Evolutionary conservation across 1,284 basidiomycete genomes (phyloP).

Genomic region (Cryptococcus hybrid): DNA sequence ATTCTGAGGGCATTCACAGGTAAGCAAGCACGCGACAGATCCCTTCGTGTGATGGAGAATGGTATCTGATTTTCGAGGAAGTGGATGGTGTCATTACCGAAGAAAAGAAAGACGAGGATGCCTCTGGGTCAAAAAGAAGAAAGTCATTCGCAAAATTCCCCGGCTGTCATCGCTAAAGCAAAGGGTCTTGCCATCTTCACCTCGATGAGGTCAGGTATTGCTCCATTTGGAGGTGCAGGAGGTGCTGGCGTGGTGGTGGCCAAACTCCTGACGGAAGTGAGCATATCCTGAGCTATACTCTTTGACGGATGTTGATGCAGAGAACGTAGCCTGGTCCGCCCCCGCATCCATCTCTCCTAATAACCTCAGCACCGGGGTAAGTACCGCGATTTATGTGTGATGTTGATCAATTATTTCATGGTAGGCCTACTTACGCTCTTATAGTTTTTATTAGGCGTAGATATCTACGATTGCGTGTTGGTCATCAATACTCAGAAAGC

Average conservation of each 20-base stretch:
- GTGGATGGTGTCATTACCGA: conserved; percentile 41
- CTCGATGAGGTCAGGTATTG: conserved; percentile 53
- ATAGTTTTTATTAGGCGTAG: conserved; percentile 50
- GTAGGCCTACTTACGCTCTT: not conserved
- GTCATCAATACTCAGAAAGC: conserved; percentile 54
- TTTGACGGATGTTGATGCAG: not conserved
- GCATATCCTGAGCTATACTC: conserved; percentile 10
- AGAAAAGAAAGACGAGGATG: conserved; percentile 26
- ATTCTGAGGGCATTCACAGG: conserved; percentile 54
- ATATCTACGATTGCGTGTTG: conserved; percentile 53
- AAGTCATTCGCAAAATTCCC: conserved; percentile 57
- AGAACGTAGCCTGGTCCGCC: conserved; percentile 52
- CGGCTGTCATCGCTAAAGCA: conserved; percentile 52
- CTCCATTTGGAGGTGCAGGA: conserved; percentile 56
- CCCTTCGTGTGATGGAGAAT: conserved; percentile 2
- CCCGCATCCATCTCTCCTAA: conserved; percentile 55
- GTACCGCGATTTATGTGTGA: conserved; percentile 4
- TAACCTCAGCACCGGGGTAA: conserved; percentile 51
- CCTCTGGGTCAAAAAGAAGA: conserved; percentile 36
- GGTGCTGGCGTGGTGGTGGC: conserved; percentile 54
- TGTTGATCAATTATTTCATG: not conserved
- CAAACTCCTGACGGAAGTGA: conserved; percentile 50
- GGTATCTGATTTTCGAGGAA: conserved; percentile 4
- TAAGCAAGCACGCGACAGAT: conserved; percentile 11
- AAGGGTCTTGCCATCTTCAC: conserved; percentile 55